A percentile compares a stretch with the other conserved stretches of the same genome.
Conservation (phyloP, 2,329 filamentous ascomycete genomes). For the Diplodia mutila region DNA sequence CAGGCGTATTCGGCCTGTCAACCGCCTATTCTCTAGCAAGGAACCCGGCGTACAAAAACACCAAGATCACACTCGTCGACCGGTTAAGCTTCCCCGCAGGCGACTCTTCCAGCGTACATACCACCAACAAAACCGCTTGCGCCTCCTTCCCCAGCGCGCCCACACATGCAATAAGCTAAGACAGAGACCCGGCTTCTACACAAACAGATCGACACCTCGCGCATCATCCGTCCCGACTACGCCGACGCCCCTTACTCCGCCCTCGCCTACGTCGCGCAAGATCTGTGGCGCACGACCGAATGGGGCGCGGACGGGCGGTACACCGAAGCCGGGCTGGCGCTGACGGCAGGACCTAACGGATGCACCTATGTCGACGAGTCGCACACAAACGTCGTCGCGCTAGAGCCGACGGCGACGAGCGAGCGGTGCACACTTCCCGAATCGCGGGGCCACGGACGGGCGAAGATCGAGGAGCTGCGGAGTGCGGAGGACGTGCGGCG, state of each 20-base stretch:
- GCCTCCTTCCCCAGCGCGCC: background rate
- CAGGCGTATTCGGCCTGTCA: slow-evolving; percentile 62
- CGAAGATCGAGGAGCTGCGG: slow-evolving; percentile 42
- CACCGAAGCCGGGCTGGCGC: slow-evolving; percentile 68
- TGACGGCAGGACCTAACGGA: slow-evolving; percentile 60
- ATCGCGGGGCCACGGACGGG: slow-evolving; percentile 27
- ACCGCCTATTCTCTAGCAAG: slow-evolving; percentile 72
- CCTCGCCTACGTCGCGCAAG: slow-evolving; percentile 72
- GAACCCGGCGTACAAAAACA: slow-evolving; percentile 57
- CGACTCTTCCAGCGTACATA: slow-evolving; percentile 57
- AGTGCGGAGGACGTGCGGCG: slow-evolving; percentile 44
- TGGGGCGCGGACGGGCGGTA: slow-evolving; percentile 70
- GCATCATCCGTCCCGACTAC: slow-evolving; percentile 76
- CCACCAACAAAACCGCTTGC: background rate
- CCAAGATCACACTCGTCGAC: slow-evolving; percentile 62
- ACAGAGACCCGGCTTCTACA: background rate
- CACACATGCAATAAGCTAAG: slow-evolving; percentile 1
- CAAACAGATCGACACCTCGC: slow-evolving; percentile 59
- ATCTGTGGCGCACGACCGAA: slow-evolving; percentile 65
- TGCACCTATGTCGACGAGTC: slow-evolving; percentile 46
- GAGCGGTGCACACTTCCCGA: slow-evolving; percentile 30
- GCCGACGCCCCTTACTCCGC: slow-evolving; percentile 75
- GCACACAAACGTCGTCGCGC: slow-evolving; percentile 40
- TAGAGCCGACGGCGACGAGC: slow-evolving; percentile 31
- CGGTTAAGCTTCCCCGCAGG: slow-evolving; percentile 61